These are phyloP conservation scores for Citrus hindsii DNA, from an alignment of 345 rosid species.

Conservation along the genomic window DNA sequence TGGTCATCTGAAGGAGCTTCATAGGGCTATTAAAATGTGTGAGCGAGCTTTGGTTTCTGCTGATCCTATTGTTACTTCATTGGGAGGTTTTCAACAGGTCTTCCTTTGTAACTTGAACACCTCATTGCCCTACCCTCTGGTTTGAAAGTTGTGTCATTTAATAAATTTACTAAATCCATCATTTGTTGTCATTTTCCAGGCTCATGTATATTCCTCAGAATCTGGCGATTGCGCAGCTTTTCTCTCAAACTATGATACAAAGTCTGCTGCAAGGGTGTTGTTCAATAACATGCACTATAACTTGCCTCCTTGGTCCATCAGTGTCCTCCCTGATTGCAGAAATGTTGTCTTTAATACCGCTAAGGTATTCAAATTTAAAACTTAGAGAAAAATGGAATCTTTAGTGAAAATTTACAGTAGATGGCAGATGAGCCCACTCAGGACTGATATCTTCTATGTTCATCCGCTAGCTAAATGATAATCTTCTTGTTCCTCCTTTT, in stretches of 20 bases:
- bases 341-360: slow-evolving; percentile 96
- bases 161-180: slow-evolving; percentile 16
- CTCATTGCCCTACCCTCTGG: neutral
- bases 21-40: slow-evolving; percentile 90
- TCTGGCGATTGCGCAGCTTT: slow-evolving; percentile 93
- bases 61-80: slow-evolving; percentile 78
- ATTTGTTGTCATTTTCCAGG: slow-evolving; percentile 41
- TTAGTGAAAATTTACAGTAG: neutral
- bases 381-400: neutral
- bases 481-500: slow-evolving; percentile 5
- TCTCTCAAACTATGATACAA: slow-evolving; percentile 86
- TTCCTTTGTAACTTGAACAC: neutral
- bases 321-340: slow-evolving; percentile 96
- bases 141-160: slow-evolving; percentile 5
- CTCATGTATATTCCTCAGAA: slow-evolving; percentile 73
- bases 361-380: slow-evolving; percentile 47
- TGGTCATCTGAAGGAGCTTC: slow-evolving; percentile 97
- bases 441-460: neutral
- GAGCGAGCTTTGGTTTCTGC: slow-evolving; percentile 78
- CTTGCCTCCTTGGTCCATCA: slow-evolving; percentile 98
- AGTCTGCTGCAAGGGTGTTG: slow-evolving; percentile 73
- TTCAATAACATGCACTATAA: slow-evolving; percentile 96
- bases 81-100: slow-evolving; percentile 90
- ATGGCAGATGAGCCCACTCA: neutral
- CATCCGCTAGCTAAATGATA: neutral